phyloP scores from a whole-genome alignment of 1,284 basidiomycete species.

The Mycena sp. region DNA sequence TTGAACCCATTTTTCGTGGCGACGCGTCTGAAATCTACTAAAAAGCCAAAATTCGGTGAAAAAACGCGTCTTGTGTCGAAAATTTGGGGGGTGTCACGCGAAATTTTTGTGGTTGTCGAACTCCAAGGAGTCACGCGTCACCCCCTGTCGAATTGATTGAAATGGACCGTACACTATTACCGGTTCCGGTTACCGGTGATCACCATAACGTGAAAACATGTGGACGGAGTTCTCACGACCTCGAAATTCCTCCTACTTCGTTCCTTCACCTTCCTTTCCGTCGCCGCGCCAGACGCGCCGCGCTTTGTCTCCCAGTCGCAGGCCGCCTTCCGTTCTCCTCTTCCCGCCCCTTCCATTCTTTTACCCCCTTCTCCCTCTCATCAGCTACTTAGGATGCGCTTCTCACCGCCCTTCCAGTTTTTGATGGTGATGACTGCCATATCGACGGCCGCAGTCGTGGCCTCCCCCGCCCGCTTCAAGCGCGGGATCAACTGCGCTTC shows the following conservation, averaged over 20 bases:
- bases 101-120: no score
- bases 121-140: no score
- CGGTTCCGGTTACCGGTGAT: no score
- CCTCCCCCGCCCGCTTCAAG: conserved; percentile 6
- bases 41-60: no score
- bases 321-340: conserved; percentile 8
- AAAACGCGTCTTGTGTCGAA: no score
- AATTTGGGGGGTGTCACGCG: no score
- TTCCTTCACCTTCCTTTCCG: conserved; percentile 8
- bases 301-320: conserved; percentile 12
- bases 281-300: conserved; percentile 16
- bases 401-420: background rate
- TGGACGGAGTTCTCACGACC: no score
- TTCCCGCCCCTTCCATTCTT: conserved; percentile 7
- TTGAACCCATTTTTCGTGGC: no score
- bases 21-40: no score
- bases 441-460: background rate
- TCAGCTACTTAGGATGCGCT: background rate
- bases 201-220: no score
- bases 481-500: conserved; percentile 11
- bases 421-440: background rate
- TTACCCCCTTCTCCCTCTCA: background rate
- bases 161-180: no score
- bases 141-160: no score
- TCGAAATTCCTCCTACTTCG: conserved; percentile 6